These are phyloP conservation scores for Naganishia liquefaciens DNA, from an alignment of 1,284 basidiomycete genomes.

Conservation along the genomic window DNA sequence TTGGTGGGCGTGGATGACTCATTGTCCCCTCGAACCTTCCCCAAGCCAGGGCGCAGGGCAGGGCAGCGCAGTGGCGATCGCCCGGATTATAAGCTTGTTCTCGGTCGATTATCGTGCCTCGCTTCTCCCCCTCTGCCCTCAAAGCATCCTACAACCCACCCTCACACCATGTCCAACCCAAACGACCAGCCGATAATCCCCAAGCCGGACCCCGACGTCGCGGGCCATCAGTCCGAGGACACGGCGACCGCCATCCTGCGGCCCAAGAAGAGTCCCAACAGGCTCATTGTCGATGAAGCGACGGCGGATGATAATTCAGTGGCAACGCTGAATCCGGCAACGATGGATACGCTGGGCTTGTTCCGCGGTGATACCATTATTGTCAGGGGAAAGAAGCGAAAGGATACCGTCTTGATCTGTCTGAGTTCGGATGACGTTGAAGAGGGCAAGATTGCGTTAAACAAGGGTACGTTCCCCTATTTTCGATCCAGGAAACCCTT, in stretches of 20 bases:
- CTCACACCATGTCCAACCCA: constrained; percentile 15
- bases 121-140: not conserved
- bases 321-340: constrained; percentile 89
- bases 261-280: constrained; percentile 95
- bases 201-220: constrained; percentile 25
- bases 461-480: constrained; percentile 65
- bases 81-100: constrained; percentile 1
- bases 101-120: too few relatives aligned
- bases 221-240: constrained; percentile 58
- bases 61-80: constrained; percentile 12
- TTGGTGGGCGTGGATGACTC: constrained; percentile 23
- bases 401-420: constrained; percentile 93
- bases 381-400: constrained; percentile 89
- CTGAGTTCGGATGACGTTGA: constrained; percentile 94
- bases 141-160: not conserved
- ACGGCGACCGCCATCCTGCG: constrained; percentile 90
- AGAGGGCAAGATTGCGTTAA: constrained; percentile 95
- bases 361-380: constrained; percentile 96
- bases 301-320: constrained; percentile 84
- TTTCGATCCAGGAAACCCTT: not conserved
- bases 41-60: too few relatives aligned
- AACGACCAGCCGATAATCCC: constrained; percentile 12
- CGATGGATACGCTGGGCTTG: constrained; percentile 91
- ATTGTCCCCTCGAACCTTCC: constrained; percentile 13
- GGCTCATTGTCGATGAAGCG: constrained; percentile 89